phyloP scores from a whole-genome alignment of 352 stramenopile genomes.

The Globisporangium parvum region DNA sequence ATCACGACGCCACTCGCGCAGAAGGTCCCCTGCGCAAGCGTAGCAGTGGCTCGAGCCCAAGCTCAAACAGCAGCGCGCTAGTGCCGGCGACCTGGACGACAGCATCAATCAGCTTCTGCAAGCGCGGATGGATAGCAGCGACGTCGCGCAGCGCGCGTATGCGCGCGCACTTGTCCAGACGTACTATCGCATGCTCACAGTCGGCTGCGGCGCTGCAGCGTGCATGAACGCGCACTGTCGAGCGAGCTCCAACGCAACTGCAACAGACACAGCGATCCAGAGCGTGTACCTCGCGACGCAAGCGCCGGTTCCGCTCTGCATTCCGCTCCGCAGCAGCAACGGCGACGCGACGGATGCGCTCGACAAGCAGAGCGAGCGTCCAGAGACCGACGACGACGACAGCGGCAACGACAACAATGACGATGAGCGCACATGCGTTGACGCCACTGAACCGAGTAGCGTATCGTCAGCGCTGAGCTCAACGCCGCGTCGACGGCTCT shows the following conservation, averaged over 20 bases:
- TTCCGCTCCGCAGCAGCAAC: constrained; percentile 10
- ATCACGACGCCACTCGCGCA: no score
- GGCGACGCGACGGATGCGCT: not conserved
- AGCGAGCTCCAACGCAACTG: constrained; percentile 18
- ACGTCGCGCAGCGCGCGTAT: constrained; percentile 20
- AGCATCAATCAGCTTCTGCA: not conserved
- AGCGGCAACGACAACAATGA: constrained; percentile 3
- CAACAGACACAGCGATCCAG: constrained; percentile 38
- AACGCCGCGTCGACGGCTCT: constrained; percentile 47
- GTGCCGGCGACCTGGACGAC: no score
- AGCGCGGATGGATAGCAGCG: not conserved
- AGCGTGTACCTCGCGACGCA: constrained; percentile 43
- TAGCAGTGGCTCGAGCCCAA: no score
- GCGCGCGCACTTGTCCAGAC: constrained; percentile 44
- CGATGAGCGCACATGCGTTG: not conserved
- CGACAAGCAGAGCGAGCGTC: not conserved
- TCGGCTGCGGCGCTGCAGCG: constrained; percentile 25
- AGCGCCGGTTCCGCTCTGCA: constrained; percentile 37
- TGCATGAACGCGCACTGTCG: constrained; percentile 38
- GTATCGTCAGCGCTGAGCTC: constrained; percentile 6
- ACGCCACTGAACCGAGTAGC: no score
- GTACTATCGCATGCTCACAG: constrained; percentile 63
- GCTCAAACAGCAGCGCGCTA: no score
- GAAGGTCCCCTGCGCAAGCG: no score
- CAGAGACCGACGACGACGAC: constrained; percentile 10